Conservation (phyloP, 202 grass and related monocot genomes). For the Saccharum hybrid region DNA sequence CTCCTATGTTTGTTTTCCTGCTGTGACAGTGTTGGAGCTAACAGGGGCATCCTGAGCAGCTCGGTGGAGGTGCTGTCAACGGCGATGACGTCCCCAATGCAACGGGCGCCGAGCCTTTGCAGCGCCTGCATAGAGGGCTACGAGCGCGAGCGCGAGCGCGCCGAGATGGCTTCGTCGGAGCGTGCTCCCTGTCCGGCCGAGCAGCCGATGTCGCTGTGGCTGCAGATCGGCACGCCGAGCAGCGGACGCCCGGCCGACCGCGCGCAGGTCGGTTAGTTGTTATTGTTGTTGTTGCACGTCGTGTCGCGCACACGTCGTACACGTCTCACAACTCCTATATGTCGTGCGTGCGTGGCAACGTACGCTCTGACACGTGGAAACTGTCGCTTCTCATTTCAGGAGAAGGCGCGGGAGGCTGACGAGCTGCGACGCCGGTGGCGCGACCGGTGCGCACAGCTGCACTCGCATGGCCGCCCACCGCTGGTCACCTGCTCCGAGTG, state of each 20-base stretch:
- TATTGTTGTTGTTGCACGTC: neutral
- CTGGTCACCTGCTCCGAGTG: conserved; percentile 50
- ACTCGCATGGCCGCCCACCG: conserved; percentile 28
- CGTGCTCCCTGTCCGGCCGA: conserved; percentile 15
- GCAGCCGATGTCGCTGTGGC: conserved; percentile 56
- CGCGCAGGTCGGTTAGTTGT: conserved; percentile 35
- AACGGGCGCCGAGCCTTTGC: conserved; percentile 59
- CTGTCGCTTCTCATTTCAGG: conserved; percentile 27
- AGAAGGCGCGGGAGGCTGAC: conserved; percentile 52
- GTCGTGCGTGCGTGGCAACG: neutral
- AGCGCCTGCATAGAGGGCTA: conserved; percentile 53
- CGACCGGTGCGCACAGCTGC: conserved; percentile 57
- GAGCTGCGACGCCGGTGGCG: conserved; percentile 59
- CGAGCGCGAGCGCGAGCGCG: conserved; percentile 55
- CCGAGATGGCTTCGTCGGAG: neutral
- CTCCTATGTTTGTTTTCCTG: neutral
- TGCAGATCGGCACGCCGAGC: conserved; percentile 60
- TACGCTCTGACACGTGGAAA: conserved; percentile 10
- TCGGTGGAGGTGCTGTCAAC: conserved; percentile 65
- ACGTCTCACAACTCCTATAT: neutral
- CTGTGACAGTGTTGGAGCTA: conserved; percentile 46
- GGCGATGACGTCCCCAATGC: conserved; percentile 50
- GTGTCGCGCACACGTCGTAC: neutral
- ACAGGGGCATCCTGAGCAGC: conserved; percentile 67
- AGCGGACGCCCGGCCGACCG: conserved; percentile 34